Evolutionary conservation across 1,284 basidiomycete species (phyloP).

Genomic region (Retiboletus flavoniger): DNA sequence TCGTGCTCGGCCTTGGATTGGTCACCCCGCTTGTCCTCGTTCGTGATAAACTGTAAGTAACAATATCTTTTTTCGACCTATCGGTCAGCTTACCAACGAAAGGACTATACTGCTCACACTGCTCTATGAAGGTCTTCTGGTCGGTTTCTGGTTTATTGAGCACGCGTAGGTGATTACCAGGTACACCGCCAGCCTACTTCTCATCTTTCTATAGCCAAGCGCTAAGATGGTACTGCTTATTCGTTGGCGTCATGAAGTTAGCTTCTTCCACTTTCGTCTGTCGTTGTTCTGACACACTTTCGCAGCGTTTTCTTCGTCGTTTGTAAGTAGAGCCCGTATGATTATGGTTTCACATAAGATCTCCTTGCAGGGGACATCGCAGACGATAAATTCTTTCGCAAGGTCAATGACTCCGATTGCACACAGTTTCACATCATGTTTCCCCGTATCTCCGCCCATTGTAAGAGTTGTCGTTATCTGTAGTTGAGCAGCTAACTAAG

Average conservation of each 20-base stretch:
- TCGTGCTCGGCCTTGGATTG: conserved; percentile 73
- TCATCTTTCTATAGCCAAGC: conserved; percentile 44
- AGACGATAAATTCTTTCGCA: conserved; percentile 83
- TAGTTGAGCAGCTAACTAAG: conserved; percentile 5
- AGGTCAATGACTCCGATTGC: conserved; percentile 79
- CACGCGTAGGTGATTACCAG: conserved; percentile 59
- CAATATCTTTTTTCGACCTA: background rate
- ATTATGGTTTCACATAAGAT: conserved; percentile 1
- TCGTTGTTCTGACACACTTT: conserved; percentile 17
- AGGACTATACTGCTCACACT: conserved; percentile 78
- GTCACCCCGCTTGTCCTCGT: conserved; percentile 74
- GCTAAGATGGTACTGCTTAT: conserved; percentile 79
- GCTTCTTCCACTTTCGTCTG: conserved; percentile 25
- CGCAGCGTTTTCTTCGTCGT: conserved; percentile 73
- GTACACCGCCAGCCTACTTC: conserved; percentile 5
- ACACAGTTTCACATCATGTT: conserved; percentile 73
- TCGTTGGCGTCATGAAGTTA: conserved; percentile 81
- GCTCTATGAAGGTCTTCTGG: conserved; percentile 69
- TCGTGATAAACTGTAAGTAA: conserved; percentile 74
- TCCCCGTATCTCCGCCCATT: conserved; percentile 62
- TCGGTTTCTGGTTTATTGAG: conserved; percentile 84
- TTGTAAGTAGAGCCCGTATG: conserved; percentile 46
- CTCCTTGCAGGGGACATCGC: conserved; percentile 69
- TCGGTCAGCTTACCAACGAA: conserved; percentile 16
- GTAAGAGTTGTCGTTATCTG: conserved; percentile 37